These are phyloP conservation scores for Nakazawaea wyomingensis DNA, from an alignment of 805 yeast genomes.

Conservation along the genomic window DNA sequence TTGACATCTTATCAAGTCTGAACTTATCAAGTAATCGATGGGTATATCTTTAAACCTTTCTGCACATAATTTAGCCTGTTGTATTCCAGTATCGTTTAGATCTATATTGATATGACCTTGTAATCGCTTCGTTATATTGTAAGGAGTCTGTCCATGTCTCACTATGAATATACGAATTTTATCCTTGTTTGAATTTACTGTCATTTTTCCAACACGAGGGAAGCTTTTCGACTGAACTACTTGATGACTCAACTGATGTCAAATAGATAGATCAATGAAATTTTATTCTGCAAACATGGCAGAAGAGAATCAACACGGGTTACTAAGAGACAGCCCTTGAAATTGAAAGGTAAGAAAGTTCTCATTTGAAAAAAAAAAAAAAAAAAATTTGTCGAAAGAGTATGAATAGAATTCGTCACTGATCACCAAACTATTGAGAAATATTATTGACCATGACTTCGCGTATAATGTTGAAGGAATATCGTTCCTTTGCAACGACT, in stretches of 20 bases:
- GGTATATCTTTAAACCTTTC: slow-evolving; percentile 30
- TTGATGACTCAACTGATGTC: too few relatives aligned
- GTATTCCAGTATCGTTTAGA: slow-evolving; percentile 53
- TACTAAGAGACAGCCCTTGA: too few relatives aligned
- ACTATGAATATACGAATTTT: slow-evolving; percentile 46
- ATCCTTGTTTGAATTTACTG: slow-evolving; percentile 16
- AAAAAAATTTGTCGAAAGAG: neutral
- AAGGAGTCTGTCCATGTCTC: slow-evolving; percentile 83
- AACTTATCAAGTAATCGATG: slow-evolving; percentile 43
- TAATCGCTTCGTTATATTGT: slow-evolving; percentile 59
- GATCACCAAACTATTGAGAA: too few relatives aligned
- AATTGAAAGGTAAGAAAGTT: too few relatives aligned
- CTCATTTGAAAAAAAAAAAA: too few relatives aligned
- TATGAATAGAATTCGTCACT: neutral
- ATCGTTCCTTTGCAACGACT: slow-evolving; percentile 15
- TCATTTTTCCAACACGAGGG: too few relatives aligned
- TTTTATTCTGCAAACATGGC: neutral
- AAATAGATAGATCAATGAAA: neutral
- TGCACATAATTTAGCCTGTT: slow-evolving; percentile 59
- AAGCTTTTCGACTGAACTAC: too few relatives aligned
- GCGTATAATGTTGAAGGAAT: slow-evolving; percentile 1
- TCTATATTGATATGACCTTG: slow-evolving; percentile 76
- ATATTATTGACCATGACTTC: neutral
- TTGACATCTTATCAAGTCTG: slow-evolving; percentile 55
- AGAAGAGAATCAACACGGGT: too few relatives aligned